Conservation (phyloP, 2,329 filamentous ascomycete species). For the Leptographium flavum region DNA sequence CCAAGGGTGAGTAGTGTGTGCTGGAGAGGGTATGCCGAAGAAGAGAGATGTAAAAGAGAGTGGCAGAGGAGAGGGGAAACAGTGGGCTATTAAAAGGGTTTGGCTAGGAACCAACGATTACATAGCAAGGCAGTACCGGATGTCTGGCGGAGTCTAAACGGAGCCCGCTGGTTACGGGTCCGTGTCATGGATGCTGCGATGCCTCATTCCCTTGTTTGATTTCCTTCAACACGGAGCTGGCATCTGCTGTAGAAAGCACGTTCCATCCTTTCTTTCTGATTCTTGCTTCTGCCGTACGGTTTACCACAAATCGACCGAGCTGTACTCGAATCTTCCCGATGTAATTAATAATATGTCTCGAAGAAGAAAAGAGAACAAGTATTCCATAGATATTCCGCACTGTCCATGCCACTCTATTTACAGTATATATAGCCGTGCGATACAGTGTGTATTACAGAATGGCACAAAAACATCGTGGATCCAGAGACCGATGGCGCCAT, state of each 20-base stretch:
- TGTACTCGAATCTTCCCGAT: neutral
- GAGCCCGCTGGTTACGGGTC: no score
- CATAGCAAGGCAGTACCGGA: neutral
- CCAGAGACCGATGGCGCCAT: slow-evolving; percentile 11
- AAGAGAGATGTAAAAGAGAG: neutral
- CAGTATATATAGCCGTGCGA: neutral
- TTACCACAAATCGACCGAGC: no score
- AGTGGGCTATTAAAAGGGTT: neutral
- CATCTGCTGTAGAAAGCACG: no score
- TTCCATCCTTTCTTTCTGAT: neutral
- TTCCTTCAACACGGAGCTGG: no score
- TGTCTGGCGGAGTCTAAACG: neutral
- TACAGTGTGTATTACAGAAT: neutral
- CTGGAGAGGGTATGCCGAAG: no score
- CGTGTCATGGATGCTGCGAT: no score
- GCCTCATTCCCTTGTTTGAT: no score
- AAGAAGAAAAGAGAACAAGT: neutral
- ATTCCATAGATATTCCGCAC: neutral
- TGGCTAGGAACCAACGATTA: neutral
- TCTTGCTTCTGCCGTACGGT: no score
- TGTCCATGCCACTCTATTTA: neutral
- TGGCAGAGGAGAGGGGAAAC: neutral
- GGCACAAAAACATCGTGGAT: neutral
- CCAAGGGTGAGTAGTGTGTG: no score
- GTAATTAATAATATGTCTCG: neutral